Percentiles rank a stretch among this genome's conserved stretches.
Conservation (phyloP, 208 protist genomes). For the Crithidia bombi region DNA sequence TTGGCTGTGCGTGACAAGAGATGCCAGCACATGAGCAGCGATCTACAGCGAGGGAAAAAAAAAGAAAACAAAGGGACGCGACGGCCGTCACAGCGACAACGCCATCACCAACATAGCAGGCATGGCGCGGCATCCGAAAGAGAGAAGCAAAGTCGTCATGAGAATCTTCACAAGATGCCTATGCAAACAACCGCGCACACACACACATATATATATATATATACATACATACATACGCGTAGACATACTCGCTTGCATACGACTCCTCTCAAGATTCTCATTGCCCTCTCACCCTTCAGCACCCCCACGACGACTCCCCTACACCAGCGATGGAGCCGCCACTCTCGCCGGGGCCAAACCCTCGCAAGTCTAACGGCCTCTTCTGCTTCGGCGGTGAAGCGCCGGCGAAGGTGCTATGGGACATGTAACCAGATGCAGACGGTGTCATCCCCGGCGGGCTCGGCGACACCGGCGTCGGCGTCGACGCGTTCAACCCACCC, state of each 20-base stretch:
- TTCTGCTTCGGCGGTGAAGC: slow-evolving; percentile 5
- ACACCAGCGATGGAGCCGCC: not conserved
- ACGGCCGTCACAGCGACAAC: no score
- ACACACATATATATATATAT: not conserved
- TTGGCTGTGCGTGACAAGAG: slow-evolving; percentile 6
- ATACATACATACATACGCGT: no score
- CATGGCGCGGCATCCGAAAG: no score
- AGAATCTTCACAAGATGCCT: not conserved
- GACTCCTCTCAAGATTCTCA: no score
- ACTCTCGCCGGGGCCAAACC: slow-evolving; percentile 30
- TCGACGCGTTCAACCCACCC: not conserved
- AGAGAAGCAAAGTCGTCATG: no score
- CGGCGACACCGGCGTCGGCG: not conserved
- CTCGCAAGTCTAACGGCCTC: slow-evolving; percentile 45
- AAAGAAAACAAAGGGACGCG: not conserved
- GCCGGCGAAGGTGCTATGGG: not conserved
- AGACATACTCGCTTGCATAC: no score
- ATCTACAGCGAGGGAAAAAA: not conserved
- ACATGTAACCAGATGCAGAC: slow-evolving; percentile 3
- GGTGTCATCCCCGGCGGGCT: not conserved
- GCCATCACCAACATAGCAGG: no score
- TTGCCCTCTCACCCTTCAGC: not conserved
- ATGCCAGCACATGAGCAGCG: not conserved
- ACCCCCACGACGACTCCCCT: slow-evolving; percentile 7
- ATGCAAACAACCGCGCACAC: not conserved